These are phyloP conservation scores for Orbilia ellipsospora DNA, from an alignment of 2,329 filamentous ascomycete genomes.

Conservation along the genomic window DNA sequence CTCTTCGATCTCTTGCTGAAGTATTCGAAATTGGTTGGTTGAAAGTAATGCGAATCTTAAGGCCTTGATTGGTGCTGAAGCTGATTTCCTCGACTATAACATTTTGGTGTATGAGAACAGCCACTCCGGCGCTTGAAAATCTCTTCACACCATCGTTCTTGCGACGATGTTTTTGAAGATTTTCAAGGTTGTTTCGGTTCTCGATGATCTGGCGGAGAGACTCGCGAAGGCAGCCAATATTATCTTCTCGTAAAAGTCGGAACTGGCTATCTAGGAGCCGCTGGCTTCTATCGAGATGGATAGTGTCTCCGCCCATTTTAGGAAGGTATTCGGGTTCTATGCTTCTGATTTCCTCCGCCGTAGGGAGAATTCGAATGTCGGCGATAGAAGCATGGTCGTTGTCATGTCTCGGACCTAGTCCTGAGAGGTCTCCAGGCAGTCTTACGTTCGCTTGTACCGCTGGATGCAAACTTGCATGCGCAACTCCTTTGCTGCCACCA, in stretches of 20 bases:
- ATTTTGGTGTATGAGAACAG: slow-evolving; percentile 17
- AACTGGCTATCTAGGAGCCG: slow-evolving; percentile 60
- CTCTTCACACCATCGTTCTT: slow-evolving; percentile 50
- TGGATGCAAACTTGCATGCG: slow-evolving; percentile 25
- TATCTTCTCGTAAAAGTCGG: slow-evolving; percentile 60
- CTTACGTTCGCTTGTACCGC: slow-evolving; percentile 52
- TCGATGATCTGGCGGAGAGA: slow-evolving; percentile 58
- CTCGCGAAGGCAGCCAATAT: slow-evolving; percentile 59
- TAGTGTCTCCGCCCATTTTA: slow-evolving; percentile 52
- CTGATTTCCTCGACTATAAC: background rate
- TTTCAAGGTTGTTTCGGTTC: slow-evolving; percentile 54
- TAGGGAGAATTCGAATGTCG: slow-evolving; percentile 61
- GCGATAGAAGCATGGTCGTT: slow-evolving; percentile 59
- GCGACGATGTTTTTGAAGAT: slow-evolving; percentile 12
- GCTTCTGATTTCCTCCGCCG: slow-evolving; percentile 60
- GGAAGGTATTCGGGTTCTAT: slow-evolving; percentile 57
- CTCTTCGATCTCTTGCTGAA: slow-evolving; percentile 27
- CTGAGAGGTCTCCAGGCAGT: slow-evolving; percentile 58
- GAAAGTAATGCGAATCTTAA: slow-evolving; percentile 55
- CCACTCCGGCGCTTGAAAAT: slow-evolving; percentile 36
- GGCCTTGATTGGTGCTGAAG: slow-evolving; percentile 22
- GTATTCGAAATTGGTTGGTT: slow-evolving; percentile 42
- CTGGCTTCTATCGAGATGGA: slow-evolving; percentile 59
- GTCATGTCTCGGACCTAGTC: slow-evolving; percentile 59
- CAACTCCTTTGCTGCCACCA: slow-evolving; percentile 4